A percentile compares a stretch with the other conserved stretches of the same genome.
Evolutionary conservation across 2,329 filamentous ascomycete species (phyloP).

Genomic region (Teratosphaeria zuluensis): DNA sequence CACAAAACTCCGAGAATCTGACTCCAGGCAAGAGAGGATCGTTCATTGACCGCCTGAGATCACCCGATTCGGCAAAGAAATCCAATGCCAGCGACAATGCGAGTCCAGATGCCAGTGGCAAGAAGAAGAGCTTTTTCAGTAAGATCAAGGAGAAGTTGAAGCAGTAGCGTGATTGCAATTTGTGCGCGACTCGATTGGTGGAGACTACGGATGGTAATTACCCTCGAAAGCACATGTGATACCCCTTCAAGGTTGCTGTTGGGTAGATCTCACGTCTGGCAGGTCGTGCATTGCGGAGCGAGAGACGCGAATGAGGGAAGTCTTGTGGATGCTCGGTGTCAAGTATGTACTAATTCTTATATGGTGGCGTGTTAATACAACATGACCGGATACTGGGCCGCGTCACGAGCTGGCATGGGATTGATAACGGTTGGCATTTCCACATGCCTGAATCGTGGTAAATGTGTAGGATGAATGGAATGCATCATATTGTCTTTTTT

Average conservation of each 20-base stretch:
- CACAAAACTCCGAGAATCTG: slow-evolving; percentile 8
- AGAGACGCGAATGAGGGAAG: neutral
- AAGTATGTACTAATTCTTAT: neutral
- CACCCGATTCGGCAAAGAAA: slow-evolving; percentile 30
- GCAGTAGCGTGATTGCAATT: neutral
- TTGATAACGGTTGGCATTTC: neutral
- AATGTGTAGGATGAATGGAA: neutral
- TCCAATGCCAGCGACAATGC: slow-evolving; percentile 12
- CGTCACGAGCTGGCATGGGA: neutral
- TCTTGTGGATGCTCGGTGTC: neutral
- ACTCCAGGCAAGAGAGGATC: slow-evolving; percentile 21
- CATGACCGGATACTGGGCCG: neutral
- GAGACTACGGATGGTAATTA: neutral
- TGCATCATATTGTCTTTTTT: neutral
- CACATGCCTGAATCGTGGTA: neutral
- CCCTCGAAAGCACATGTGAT: neutral
- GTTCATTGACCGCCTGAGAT: slow-evolving; percentile 22
- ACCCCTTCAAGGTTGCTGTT: neutral
- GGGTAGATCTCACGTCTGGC: neutral
- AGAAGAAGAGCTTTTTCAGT: slow-evolving; percentile 40
- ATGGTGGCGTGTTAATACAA: neutral
- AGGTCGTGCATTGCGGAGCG: neutral
- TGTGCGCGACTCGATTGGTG: neutral
- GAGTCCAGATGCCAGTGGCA: slow-evolving; percentile 17
- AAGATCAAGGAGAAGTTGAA: slow-evolving; percentile 41